Conservation (phyloP, 1,139 yeast species). For the Yamadazyma mexicana region DNA sequence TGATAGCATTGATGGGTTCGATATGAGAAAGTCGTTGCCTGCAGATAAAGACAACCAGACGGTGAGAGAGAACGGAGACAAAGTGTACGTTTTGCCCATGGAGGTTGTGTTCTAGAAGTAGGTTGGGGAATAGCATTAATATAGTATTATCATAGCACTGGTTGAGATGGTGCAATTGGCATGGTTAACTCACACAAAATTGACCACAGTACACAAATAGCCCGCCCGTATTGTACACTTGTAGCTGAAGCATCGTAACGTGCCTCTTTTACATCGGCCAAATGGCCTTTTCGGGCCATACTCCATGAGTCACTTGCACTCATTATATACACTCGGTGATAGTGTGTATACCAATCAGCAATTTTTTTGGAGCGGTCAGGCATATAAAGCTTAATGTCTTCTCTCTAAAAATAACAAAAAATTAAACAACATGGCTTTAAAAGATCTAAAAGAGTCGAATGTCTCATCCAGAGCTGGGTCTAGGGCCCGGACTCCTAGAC, state of each 20-base stretch:
- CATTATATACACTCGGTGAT: no score
- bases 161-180: not conserved
- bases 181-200: no score
- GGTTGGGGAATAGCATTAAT: not conserved
- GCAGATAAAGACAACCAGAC: slow-evolving; percentile 53
- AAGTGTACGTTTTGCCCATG: slow-evolving; percentile 58
- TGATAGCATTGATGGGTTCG: slow-evolving; percentile 85
- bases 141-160: not conserved
- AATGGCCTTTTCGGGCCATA: not conserved
- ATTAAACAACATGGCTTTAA: slow-evolving; percentile 1
- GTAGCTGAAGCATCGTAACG: not conserved
- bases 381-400: not conserved
- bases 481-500: slow-evolving; percentile 43
- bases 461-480: slow-evolving; percentile 39
- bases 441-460: slow-evolving; percentile 14
- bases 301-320: no score
- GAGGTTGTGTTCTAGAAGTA: slow-evolving; percentile 52
- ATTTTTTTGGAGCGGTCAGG: slow-evolving; percentile 1
- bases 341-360: slow-evolving; percentile 2
- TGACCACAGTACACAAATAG: no score
- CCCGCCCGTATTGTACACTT: not conserved
- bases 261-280: not conserved
- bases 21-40: slow-evolving; percentile 69
- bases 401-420: not conserved
- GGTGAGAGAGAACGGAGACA: slow-evolving; percentile 58